A percentile compares a stretch with the other conserved stretches of the same genome.
These are phyloP conservation scores for Candida cerambycidarum DNA, from an alignment of 805 yeast species.

Conservation along the genomic window DNA sequence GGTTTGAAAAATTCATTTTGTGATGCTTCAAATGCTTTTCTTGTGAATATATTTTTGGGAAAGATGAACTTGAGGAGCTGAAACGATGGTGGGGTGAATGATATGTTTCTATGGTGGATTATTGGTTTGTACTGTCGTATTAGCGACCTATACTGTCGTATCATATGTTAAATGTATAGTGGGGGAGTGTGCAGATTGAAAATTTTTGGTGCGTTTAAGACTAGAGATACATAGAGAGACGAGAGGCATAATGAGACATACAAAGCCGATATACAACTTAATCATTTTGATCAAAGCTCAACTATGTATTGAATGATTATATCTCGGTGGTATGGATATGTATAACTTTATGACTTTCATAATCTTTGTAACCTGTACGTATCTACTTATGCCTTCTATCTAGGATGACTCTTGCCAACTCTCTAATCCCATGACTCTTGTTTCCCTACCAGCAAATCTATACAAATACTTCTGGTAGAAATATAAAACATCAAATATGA, in stretches of 20 bases:
- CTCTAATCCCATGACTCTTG: slow-evolving; percentile 22
- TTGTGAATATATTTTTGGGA: slow-evolving; percentile 15
- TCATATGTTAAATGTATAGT: too few species aligned
- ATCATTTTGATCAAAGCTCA: too few species aligned
- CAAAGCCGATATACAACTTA: too few species aligned
- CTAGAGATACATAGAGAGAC: too few species aligned
- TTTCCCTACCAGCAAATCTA: slow-evolving; percentile 20
- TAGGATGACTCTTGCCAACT: background rate
- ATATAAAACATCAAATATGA: slow-evolving; percentile 69
- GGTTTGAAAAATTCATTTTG: slow-evolving; percentile 1
- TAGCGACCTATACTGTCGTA: background rate
- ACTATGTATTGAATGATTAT: too few species aligned
- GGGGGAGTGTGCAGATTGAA: too few species aligned
- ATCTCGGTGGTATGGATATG: too few species aligned
- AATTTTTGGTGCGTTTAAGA: background rate
- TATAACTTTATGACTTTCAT: too few species aligned
- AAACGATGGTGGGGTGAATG: background rate
- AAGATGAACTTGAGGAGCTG: slow-evolving; percentile 3
- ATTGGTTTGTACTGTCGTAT: background rate
- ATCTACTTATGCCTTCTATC: too few species aligned
- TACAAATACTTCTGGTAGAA: slow-evolving; percentile 57
- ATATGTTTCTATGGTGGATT: slow-evolving; percentile 7
- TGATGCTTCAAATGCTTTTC: slow-evolving; percentile 6
- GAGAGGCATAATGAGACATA: too few species aligned
- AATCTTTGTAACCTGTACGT: too few species aligned